Conservation (phyloP, 2,329 filamentous ascomycete species). For the Pyricularia sp. region DNA sequence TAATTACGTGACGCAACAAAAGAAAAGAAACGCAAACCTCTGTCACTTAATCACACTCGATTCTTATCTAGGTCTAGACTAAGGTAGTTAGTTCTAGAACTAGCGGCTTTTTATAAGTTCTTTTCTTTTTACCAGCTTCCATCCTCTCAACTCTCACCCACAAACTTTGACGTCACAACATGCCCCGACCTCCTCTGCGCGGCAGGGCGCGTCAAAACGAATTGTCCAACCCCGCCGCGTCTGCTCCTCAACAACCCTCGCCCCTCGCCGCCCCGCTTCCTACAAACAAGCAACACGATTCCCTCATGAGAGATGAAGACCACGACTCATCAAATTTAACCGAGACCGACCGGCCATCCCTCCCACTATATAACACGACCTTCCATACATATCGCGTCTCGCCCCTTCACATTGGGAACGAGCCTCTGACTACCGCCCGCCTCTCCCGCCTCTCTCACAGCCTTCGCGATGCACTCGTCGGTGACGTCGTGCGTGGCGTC, state of each 20-base stretch:
- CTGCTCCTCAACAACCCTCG: neutral
- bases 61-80: neutral
- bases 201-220: neutral
- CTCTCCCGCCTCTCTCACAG: constrained; percentile 35
- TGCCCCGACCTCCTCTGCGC: constrained; percentile 4
- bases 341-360: neutral
- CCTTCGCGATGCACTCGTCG: constrained; percentile 44
- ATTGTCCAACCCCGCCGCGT: neutral
- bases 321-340: neutral
- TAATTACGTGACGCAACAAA: neutral
- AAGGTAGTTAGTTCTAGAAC: too few relatives aligned
- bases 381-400: constrained; percentile 48
- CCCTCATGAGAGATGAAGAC: neutral
- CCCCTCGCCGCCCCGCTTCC: neutral
- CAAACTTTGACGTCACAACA: neutral
- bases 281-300: neutral
- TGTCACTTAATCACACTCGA: neutral
- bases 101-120: too few relatives aligned
- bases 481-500: constrained; percentile 51
- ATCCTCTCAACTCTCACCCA: neutral
- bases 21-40: neutral
- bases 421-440: constrained; percentile 25
- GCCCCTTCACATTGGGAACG: constrained; percentile 37
- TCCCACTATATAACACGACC: constrained; percentile 48
- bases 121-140: neutral